Base-by-base conservation (phyloP, 2,329 filamentous ascomycete genomes). In the Talaromyces sp. region DNA sequence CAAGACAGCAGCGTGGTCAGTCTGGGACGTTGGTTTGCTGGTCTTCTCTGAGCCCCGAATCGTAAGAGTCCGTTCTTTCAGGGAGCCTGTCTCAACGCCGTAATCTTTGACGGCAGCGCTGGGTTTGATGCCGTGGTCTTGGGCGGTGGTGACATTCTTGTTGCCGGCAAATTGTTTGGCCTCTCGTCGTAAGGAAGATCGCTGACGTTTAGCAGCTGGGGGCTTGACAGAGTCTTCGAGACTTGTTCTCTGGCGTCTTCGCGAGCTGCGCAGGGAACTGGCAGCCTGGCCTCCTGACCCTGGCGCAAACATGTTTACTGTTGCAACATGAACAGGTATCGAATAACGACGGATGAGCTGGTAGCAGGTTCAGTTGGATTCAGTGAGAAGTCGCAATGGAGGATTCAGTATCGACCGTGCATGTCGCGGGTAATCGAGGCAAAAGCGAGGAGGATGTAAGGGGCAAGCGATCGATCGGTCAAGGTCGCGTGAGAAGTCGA, bases 141-240 rank as follows among this genome's bases (percentile, higher is more conserved):
- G 34, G 61, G 40, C 61, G 17, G 40, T n/a, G 40, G 36, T 10
- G 34, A 43, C 25, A 19, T 47, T 47, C 47, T 54, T 45, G n/a
- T 54, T 45, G 67, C 54, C 64, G 49, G 65, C 69, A 53, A 72
- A 68, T 53, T 78, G 74, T 43, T 73, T 69, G n/a, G 72, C 73
- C 60, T 76, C 73, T 68, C 76, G 73, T 10, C 76, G 76, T 45
- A 82, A 68, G 40, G 72, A 73, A n/a, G 80, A 81, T 67, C 80
- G 76, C 68, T 82, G 79, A 68, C 80, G 76, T 71, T 83, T 83
- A 13, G 81, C 76, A 65, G 76, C 78, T 19, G 80, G 81, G 59
- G 77, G 76, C 49, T 80, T 79, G 43, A 78, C 72, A 13, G 78
- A 77, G 64, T 83, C 81, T 67, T 82, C 80, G 40, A 78, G 79